Evolutionary conservation across 371 early-diverging fungal species (phyloP).

Genomic region (Actinomucor elegans): DNA sequence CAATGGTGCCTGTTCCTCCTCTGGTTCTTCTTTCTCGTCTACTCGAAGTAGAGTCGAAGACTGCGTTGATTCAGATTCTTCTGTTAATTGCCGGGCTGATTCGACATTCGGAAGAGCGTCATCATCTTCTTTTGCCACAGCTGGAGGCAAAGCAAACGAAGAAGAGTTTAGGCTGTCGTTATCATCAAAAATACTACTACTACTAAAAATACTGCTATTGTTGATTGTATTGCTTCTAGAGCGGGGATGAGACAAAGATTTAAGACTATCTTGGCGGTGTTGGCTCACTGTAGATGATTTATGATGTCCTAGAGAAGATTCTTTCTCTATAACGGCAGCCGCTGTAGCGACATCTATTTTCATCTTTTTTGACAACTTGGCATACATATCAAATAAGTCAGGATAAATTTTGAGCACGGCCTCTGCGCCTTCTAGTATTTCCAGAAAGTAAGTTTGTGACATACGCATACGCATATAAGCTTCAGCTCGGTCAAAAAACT

Average conservation of each 20-base stretch:
- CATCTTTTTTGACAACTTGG: constrained; percentile 45
- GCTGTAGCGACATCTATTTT: background rate
- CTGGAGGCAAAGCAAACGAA: background rate
- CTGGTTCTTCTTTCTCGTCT: constrained; percentile 5
- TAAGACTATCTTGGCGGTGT: too few species aligned
- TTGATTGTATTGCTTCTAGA: background rate
- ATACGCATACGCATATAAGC: constrained; percentile 24
- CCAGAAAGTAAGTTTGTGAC: constrained; percentile 28
- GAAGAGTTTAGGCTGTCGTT: constrained; percentile 5
- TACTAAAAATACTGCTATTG: constrained; percentile 3
- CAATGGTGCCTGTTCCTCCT: background rate
- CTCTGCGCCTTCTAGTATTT: constrained; percentile 50
- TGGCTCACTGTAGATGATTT: too few species aligned
- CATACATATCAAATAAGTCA: constrained; percentile 62
- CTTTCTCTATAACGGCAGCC: too few species aligned
- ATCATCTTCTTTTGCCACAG: background rate
- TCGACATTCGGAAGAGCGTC: background rate
- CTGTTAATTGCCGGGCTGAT: background rate
- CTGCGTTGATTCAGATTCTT: background rate
- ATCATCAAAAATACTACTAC: background rate
- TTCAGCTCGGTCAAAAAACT: constrained; percentile 27
- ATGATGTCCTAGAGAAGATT: too few species aligned
- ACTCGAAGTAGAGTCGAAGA: background rate
- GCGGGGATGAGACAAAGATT: too few species aligned
- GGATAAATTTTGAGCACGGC: constrained; percentile 52